Percentiles rank a stretch among this genome's conserved stretches.
phyloP scores from a whole-genome alignment of 2,329 filamentous ascomycete species.

The Epichloe gansuensis region DNA sequence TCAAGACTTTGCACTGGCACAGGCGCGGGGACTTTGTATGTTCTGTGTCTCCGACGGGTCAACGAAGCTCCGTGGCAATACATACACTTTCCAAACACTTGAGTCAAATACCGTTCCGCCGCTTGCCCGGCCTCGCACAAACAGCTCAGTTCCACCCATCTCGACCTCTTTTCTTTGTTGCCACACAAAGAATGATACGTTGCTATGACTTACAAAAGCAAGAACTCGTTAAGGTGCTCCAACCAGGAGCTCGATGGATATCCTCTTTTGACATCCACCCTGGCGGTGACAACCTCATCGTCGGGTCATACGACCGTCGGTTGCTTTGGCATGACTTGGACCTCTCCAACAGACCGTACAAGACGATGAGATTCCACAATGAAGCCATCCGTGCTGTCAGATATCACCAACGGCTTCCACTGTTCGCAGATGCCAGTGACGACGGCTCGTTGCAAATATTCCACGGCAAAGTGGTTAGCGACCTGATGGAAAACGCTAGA shows the following conservation, averaged over 20 bases:
- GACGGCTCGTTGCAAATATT: slow-evolving; percentile 93
- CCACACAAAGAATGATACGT: slow-evolving; percentile 84
- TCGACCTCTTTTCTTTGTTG: slow-evolving; percentile 88
- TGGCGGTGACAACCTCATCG: slow-evolving; percentile 84
- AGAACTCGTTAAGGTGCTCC: slow-evolving; percentile 82
- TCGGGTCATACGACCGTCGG: slow-evolving; percentile 87
- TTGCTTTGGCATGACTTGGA: slow-evolving; percentile 96
- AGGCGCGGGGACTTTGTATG: slow-evolving; percentile 87
- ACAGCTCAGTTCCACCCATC: slow-evolving; percentile 90
- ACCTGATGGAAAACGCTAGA: slow-evolving; percentile 90
- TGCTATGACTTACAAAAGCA: slow-evolving; percentile 89
- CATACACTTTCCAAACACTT: slow-evolving; percentile 92
- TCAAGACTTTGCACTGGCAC: slow-evolving; percentile 92
- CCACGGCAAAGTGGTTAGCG: slow-evolving; percentile 88
- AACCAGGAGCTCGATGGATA: slow-evolving; percentile 88
- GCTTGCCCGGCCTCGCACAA: slow-evolving; percentile 62
- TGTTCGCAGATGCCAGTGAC: slow-evolving; percentile 92
- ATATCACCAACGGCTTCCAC: slow-evolving; percentile 70
- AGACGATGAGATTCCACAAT: slow-evolving; percentile 88
- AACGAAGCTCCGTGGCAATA: slow-evolving; percentile 74
- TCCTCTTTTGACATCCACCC: slow-evolving; percentile 89
- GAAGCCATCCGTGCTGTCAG: slow-evolving; percentile 83
- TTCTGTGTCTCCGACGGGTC: slow-evolving; percentile 73
- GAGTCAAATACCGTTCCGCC: slow-evolving; percentile 87
- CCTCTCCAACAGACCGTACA: slow-evolving; percentile 80